Percentiles rank a stretch among this genome's conserved stretches.
These are phyloP conservation scores for Jatropha curcas DNA, from an alignment of 345 rosid species.

Conservation along the genomic window DNA sequence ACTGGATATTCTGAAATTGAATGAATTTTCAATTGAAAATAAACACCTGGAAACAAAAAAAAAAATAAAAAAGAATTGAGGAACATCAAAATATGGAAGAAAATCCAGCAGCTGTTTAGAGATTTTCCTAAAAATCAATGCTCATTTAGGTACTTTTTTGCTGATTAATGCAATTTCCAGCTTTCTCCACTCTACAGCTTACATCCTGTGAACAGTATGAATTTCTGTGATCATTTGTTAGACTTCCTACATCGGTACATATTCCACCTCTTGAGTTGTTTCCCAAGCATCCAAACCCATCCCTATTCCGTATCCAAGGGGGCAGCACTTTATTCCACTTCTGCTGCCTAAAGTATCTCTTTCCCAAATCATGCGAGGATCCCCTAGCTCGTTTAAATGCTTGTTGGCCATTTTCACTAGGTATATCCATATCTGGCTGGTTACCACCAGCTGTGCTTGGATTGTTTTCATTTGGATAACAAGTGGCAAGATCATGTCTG, in stretches of 20 bases:
- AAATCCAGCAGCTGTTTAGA: slow-evolving; percentile 36
- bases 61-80: slow-evolving; percentile 59
- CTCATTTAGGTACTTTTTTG: slow-evolving; percentile 41
- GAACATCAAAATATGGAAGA: slow-evolving; percentile 40
- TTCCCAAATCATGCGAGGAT: slow-evolving; percentile 59
- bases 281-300: slow-evolving; percentile 41
- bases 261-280: slow-evolving; percentile 30
- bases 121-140: slow-evolving; percentile 44
- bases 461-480: slow-evolving; percentile 32
- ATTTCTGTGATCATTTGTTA: slow-evolving; percentile 37
- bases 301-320: slow-evolving; percentile 51
- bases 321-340: slow-evolving; percentile 61
- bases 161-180: slow-evolving; percentile 40
- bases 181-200: slow-evolving; percentile 46
- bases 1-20: slow-evolving; percentile 26
- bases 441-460: slow-evolving; percentile 34
- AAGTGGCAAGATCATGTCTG: slow-evolving; percentile 19
- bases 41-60: slow-evolving; percentile 18
- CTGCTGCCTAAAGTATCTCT: slow-evolving; percentile 77
- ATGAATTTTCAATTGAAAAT: slow-evolving; percentile 31
- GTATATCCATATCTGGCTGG: slow-evolving; percentile 33
- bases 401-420: slow-evolving; percentile 37
- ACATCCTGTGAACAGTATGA: slow-evolving; percentile 39
- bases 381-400: slow-evolving; percentile 50
- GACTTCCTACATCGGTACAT: slow-evolving; percentile 30